A percentile compares a stretch with the other conserved stretches of the same genome.
Evolutionary conservation across 179 eudicot genomes (phyloP).

Genomic region (Drosera spatulata): DNA sequence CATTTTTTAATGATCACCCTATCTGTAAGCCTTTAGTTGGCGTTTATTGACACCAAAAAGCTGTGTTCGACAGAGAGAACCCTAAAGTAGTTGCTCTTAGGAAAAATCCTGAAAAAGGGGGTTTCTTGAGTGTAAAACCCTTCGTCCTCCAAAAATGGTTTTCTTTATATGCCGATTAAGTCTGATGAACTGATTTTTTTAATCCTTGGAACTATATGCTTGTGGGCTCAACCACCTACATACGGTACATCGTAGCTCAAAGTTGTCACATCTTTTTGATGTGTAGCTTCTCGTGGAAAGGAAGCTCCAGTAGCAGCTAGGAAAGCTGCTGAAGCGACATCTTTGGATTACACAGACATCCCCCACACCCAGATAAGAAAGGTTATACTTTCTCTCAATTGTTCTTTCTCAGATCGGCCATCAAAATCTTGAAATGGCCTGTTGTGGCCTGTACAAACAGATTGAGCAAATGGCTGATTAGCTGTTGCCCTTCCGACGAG

Average conservation of each 20-base stretch:
- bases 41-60: too few relatives aligned
- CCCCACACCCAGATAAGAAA: slow-evolving; percentile 85
- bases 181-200: background rate
- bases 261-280: background rate
- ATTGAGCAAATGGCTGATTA: background rate
- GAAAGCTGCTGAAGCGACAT: slow-evolving; percentile 33
- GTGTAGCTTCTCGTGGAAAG: slow-evolving; percentile 68
- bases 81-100: too few relatives aligned
- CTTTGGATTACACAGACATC: slow-evolving; percentile 56
- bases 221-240: background rate
- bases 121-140: too few relatives aligned
- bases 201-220: background rate
- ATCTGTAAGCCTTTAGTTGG: too few relatives aligned
- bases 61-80: too few relatives aligned
- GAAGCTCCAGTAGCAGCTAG: slow-evolving; percentile 36
- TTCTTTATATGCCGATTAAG: too few relatives aligned
- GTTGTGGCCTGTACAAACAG: background rate
- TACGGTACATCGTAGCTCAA: background rate
- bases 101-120: too few relatives aligned
- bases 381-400: slow-evolving; percentile 18
- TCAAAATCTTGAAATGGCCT: background rate
- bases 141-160: too few relatives aligned
- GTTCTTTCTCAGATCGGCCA: background rate
- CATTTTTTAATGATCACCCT: too few relatives aligned
- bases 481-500: background rate